These are phyloP conservation scores for Dalbergia cochinchinensis DNA, from an alignment of 306 rosid genomes.

Conservation along the genomic window DNA sequence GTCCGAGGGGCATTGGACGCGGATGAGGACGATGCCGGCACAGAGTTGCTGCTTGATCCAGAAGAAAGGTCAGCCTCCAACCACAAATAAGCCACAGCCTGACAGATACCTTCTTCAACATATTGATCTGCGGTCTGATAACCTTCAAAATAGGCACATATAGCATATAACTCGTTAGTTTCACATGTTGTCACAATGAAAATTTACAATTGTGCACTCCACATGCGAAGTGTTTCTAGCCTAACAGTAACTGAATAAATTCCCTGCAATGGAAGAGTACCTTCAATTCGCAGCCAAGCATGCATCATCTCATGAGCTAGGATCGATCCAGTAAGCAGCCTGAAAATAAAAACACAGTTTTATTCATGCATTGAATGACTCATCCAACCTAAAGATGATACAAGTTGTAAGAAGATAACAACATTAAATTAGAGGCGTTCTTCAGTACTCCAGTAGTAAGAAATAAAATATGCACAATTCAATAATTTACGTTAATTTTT, in stretches of 20 bases:
- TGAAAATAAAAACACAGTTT: slow-evolving; percentile 50
- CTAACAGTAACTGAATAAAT: slow-evolving; percentile 23
- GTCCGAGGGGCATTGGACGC: slow-evolving; percentile 47
- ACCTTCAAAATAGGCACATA: slow-evolving; percentile 51
- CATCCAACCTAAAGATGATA: too few species aligned
- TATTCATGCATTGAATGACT: slow-evolving; percentile 53
- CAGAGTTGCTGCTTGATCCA: slow-evolving; percentile 51
- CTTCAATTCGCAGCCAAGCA: slow-evolving; percentile 96
- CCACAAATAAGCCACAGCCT: slow-evolving; percentile 84
- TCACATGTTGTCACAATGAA: slow-evolving; percentile 28
- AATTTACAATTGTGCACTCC: slow-evolving; percentile 1
- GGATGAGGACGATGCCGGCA: slow-evolving; percentile 59
- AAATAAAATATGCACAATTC: too few species aligned
- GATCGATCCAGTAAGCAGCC: slow-evolving; percentile 95
- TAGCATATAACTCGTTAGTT: background rate
- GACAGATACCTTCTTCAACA: slow-evolving; percentile 87
- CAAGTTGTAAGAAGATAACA: background rate
- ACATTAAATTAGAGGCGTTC: too few species aligned
- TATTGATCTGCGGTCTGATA: slow-evolving; percentile 68
- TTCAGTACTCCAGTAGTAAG: too few species aligned
- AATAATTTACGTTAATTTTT: background rate
- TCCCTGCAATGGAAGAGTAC: slow-evolving; percentile 48
- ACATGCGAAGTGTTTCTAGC: slow-evolving; percentile 26
- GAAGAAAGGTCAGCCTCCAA: slow-evolving; percentile 61
- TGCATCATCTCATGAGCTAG: slow-evolving; percentile 99